Evolutionary conservation across 371 early-diverging fungal species (phyloP).

Genomic region (Mucor plumbeus): DNA sequence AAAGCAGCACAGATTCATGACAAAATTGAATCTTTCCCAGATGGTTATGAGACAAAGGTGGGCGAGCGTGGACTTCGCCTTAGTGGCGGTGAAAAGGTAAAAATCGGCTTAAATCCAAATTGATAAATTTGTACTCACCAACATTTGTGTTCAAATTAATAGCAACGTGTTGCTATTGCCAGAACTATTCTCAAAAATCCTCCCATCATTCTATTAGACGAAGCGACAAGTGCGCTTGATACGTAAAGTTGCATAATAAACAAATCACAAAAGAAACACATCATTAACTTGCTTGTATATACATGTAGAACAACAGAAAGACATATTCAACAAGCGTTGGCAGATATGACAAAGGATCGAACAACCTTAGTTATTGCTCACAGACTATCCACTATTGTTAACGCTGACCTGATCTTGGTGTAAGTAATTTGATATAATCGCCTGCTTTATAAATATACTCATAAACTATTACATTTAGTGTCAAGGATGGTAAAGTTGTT

Average conservation of each 20-base stretch:
- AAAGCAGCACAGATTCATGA: conserved; percentile 83
- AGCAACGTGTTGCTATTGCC: conserved; percentile 57
- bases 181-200: conserved; percentile 53
- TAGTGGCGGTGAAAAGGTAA: conserved; percentile 86
- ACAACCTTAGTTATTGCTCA: conserved; percentile 96
- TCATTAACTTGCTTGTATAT: background rate
- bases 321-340: conserved; percentile 69
- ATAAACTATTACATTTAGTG: conserved; percentile 1
- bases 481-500: conserved; percentile 76
- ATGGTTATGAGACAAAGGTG: conserved; percentile 89
- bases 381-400: conserved; percentile 77
- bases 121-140: background rate
- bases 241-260: conserved; percentile 27
- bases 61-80: conserved; percentile 93
- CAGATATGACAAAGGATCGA: conserved; percentile 69
- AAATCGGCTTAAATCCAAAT: background rate
- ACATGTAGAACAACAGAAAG: conserved; percentile 73
- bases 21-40: conserved; percentile 68
- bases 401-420: conserved; percentile 76
- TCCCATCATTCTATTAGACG: conserved; percentile 47
- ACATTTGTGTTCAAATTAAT: conserved; percentile 57
- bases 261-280: background rate
- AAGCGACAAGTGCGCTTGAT: conserved; percentile 70
- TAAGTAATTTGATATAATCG: background rate
- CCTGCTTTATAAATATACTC: background rate